phyloP scores from a whole-genome alignment of 2,329 filamentous ascomycete species.

The Lithohypha guttulata region DNA sequence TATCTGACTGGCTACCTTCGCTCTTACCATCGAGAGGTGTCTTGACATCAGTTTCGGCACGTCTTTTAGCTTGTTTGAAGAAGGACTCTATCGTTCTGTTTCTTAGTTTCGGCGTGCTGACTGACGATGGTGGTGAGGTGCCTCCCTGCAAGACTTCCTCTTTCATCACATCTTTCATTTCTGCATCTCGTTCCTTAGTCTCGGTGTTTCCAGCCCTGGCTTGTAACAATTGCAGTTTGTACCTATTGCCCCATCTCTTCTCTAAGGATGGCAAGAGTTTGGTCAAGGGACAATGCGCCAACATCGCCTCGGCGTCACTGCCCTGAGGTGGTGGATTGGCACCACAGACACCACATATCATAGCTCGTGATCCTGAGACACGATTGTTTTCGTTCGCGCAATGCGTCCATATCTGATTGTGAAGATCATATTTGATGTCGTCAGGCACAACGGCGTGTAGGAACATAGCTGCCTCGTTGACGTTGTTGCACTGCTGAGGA shows the following conservation, averaged over 20 bases:
- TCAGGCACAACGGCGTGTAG: conserved; percentile 50
- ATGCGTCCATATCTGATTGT: conserved; percentile 45
- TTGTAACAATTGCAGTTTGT: neutral
- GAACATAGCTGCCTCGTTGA: conserved; percentile 29
- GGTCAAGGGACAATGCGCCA: neutral
- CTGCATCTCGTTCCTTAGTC: neutral
- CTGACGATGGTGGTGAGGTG: neutral
- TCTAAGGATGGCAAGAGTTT: neutral
- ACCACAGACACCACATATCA: conserved; percentile 4
- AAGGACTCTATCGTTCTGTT: neutral
- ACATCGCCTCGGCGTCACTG: neutral
- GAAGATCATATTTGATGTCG: conserved; percentile 51
- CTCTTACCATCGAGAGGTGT: neutral
- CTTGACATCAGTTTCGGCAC: neutral
- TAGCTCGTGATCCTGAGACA: neutral
- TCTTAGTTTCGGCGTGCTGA: too few species aligned
- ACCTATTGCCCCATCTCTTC: conserved; percentile 1
- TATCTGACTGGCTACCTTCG: neutral
- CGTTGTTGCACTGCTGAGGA: conserved; percentile 36
- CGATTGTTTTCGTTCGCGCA: conserved; percentile 6
- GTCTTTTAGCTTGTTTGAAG: neutral
- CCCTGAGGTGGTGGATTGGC: conserved; percentile 1
- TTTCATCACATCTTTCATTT: neutral
- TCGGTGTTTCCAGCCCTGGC: neutral
- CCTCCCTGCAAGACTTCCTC: neutral